Percentiles rank a stretch among this genome's conserved stretches.
These are phyloP conservation scores for Zygoascus hellenicus DNA, from an alignment of 1,139 yeast species.

Conservation along the genomic window DNA sequence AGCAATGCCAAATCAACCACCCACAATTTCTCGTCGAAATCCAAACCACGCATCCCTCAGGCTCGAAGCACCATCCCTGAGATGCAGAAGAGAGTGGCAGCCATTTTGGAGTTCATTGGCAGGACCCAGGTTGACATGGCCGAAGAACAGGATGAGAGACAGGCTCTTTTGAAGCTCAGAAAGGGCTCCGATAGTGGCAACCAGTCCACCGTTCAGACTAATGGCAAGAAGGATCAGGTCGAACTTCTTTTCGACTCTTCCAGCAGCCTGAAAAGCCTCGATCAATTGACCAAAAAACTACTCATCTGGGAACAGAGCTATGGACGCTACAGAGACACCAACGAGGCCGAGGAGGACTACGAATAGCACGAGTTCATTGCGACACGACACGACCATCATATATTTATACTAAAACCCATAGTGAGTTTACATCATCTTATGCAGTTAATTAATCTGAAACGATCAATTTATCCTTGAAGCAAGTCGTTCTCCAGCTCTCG, in stretches of 20 bases:
- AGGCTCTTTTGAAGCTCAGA: slow-evolving; percentile 39
- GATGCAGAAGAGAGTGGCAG: slow-evolving; percentile 80
- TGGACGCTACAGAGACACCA: slow-evolving; percentile 40
- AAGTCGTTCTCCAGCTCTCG: slow-evolving; percentile 10
- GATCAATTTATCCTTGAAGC: slow-evolving; percentile 10
- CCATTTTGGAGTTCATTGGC: slow-evolving; percentile 84
- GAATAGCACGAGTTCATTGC: not conserved
- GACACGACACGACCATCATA: not conserved
- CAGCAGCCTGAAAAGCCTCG: slow-evolving; percentile 60
- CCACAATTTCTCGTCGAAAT: slow-evolving; percentile 36
- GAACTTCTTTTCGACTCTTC: slow-evolving; percentile 43
- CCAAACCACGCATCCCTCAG: slow-evolving; percentile 78
- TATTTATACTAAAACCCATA: slow-evolving; percentile 1
- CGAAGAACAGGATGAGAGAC: slow-evolving; percentile 57
- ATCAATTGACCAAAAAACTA: slow-evolving; percentile 59
- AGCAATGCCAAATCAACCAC: slow-evolving; percentile 21
- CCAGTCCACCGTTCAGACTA: slow-evolving; percentile 2
- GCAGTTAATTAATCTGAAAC: not conserved
- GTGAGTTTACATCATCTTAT: not conserved
- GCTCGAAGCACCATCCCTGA: slow-evolving; percentile 69
- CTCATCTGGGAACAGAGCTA: slow-evolving; percentile 72
- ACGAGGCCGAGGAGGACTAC: not conserved
- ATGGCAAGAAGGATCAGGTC: slow-evolving; percentile 20
- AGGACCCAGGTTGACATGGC: slow-evolving; percentile 77
- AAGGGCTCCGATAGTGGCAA: slow-evolving; percentile 5